Conservation (phyloP, 257 asterid genomes). For the Catharanthus roseus region DNA sequence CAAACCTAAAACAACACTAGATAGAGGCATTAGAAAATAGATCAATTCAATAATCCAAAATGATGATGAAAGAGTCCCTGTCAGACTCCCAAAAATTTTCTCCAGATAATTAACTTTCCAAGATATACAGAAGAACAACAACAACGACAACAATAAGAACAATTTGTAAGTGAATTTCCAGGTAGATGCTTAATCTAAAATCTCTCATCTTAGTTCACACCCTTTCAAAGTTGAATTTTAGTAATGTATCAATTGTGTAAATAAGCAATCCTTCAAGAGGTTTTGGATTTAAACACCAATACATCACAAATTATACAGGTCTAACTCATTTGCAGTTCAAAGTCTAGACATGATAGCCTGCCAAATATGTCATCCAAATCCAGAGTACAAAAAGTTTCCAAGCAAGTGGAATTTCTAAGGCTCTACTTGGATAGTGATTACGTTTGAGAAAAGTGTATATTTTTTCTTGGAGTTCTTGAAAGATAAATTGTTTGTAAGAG, state of each 20-base stretch:
- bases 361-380: too few species aligned
- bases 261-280: not conserved
- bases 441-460: too few species aligned
- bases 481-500: too few species aligned
- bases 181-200: not conserved
- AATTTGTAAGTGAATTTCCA: not conserved
- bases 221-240: not conserved
- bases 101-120: not conserved
- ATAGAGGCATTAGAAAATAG: constrained; percentile 3
- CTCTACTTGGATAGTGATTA: too few species aligned
- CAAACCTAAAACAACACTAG: constrained; percentile 49
- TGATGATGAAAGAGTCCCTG: not conserved
- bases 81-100: not conserved
- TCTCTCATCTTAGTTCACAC: not conserved
- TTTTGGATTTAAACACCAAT: not conserved
- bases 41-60: not conserved
- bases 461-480: too few species aligned
- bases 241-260: not conserved
- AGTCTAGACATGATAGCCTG: too few species aligned
- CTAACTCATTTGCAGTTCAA: too few species aligned
- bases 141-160: too few species aligned
- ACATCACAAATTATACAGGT: not conserved
- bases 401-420: too few species aligned
- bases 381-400: too few species aligned
- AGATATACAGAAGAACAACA: not conserved